Conservation (phyloP, 2,329 filamentous ascomycete species). For the Cercospora sp. region DNA sequence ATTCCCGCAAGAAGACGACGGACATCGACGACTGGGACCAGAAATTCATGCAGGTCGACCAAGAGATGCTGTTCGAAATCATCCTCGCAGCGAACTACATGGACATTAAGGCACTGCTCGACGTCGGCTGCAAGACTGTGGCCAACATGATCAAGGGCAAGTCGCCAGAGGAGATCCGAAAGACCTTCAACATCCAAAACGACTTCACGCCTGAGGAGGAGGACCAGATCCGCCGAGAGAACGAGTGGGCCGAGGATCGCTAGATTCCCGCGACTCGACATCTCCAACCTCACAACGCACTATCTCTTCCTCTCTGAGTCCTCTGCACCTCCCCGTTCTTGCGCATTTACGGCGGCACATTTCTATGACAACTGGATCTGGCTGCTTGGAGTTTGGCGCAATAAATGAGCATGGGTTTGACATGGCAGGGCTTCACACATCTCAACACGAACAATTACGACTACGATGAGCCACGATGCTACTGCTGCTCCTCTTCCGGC, state of each 20-base stretch:
- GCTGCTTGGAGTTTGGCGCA: conserved; percentile 22
- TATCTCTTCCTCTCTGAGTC: neutral
- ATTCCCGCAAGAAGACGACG: conserved; percentile 95
- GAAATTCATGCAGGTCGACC: conserved; percentile 99
- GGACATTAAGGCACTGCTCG: conserved; percentile 96
- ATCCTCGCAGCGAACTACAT: conserved; percentile 98
- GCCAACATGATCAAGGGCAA: conserved; percentile 99
- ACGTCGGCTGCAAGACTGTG: conserved; percentile 98
- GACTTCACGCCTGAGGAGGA: conserved; percentile 99
- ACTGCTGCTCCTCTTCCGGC: conserved; percentile 10
- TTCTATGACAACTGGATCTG: conserved; percentile 18
- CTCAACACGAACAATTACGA: neutral
- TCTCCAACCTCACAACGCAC: neutral
- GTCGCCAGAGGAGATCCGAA: conserved; percentile 97
- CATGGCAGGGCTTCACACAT: conserved; percentile 1
- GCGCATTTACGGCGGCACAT: conserved; percentile 18
- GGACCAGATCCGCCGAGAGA: conserved; percentile 74
- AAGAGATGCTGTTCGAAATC: conserved; percentile 99
- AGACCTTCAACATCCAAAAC: conserved; percentile 99
- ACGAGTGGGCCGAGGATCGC: conserved; percentile 52
- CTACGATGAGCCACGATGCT: neutral
- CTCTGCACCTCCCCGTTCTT: neutral
- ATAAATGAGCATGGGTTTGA: neutral
- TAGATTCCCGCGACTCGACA: conserved; percentile 8
- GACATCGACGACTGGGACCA: conserved; percentile 99